Percentiles rank a stretch among this genome's conserved stretches.
Conservation (phyloP, 768 basidiomycete species). For the Leccinum aurantiacum region DNA sequence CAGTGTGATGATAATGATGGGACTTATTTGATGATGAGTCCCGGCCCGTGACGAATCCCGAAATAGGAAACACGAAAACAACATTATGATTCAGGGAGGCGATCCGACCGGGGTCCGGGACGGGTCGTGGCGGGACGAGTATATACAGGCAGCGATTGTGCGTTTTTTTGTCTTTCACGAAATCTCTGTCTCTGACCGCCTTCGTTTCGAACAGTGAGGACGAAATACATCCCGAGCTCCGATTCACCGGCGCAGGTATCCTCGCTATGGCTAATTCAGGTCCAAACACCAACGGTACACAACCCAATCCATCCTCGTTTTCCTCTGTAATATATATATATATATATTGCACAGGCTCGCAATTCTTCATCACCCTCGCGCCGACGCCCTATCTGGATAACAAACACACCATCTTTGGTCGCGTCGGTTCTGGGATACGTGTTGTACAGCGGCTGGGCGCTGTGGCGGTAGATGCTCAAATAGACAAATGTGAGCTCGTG, state of each 20-base stretch:
- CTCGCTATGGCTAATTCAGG: background rate
- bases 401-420: slow-evolving; percentile 89
- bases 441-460: slow-evolving; percentile 91
- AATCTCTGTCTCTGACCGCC: no score
- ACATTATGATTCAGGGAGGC: background rate
- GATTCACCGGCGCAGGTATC: background rate
- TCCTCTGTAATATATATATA: background rate
- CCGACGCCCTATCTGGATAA: slow-evolving; percentile 84
- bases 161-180: no score
- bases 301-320: rapidly evolving
- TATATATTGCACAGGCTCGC: slow-evolving; percentile 62
- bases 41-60: no score
- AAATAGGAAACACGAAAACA: no score
- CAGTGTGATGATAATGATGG: no score
- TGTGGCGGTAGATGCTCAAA: slow-evolving; percentile 81
- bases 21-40: no score
- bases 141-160: background rate
- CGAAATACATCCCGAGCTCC: background rate
- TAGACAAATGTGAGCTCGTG: slow-evolving; percentile 50
- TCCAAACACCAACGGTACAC: slow-evolving; percentile 60
- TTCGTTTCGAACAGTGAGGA: background rate
- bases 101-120: background rate
- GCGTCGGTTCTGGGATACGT: slow-evolving; percentile 87
- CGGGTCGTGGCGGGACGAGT: background rate
- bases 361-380: slow-evolving; percentile 87